phyloP scores from a whole-genome alignment of 148 eudicot genomes.

The Cornus controversa region DNA sequence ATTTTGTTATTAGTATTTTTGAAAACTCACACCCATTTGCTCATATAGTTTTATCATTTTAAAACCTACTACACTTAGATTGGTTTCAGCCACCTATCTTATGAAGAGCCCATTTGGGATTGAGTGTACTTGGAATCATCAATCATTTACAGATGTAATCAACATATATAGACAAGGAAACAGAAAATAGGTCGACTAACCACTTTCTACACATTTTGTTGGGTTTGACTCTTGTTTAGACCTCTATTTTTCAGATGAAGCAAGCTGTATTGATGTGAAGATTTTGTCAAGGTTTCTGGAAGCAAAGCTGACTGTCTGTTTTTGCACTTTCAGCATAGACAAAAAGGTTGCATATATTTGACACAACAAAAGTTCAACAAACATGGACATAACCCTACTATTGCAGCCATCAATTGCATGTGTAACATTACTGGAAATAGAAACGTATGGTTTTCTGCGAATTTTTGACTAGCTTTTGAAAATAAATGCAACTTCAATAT shows the following conservation, averaged over 20 bases:
- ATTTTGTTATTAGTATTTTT: too few relatives aligned
- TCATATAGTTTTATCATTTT: too few relatives aligned
- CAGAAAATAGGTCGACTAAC: neutral
- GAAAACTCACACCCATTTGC: too few relatives aligned
- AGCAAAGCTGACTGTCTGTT: slow-evolving; percentile 82
- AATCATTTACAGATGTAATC: neutral
- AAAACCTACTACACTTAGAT: too few relatives aligned
- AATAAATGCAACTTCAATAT: neutral
- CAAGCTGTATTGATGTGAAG: slow-evolving; percentile 62
- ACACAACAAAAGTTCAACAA: neutral
- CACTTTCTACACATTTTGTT: neutral
- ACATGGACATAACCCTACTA: neutral
- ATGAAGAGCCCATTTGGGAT: too few relatives aligned
- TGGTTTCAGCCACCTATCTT: too few relatives aligned
- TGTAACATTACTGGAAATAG: neutral
- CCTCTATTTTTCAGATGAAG: slow-evolving; percentile 36
- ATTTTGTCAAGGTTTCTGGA: slow-evolving; percentile 72
- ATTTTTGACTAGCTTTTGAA: neutral
- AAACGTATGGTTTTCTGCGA: neutral
- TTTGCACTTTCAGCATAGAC: slow-evolving; percentile 47
- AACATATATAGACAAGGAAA: neutral
- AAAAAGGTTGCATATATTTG: slow-evolving; percentile 44
- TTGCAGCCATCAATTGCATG: neutral
- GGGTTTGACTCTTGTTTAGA: neutral
- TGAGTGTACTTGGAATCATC: neutral